phyloP scores from a whole-genome alignment of 805 yeast species.

The Saccharomycopsis fibuligera region DNA sequence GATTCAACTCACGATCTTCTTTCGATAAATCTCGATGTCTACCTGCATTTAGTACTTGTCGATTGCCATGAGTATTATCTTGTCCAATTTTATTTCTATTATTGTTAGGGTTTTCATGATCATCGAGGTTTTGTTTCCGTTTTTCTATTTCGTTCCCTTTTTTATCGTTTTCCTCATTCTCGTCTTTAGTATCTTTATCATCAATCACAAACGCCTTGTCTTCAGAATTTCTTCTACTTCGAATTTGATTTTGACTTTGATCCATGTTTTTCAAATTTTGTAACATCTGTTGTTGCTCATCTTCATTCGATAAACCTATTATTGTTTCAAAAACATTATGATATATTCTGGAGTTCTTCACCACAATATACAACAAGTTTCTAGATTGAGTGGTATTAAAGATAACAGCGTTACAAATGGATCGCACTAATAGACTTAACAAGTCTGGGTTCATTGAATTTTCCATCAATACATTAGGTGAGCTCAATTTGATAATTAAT shows the following conservation, averaged over 20 bases:
- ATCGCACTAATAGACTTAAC: slow-evolving; percentile 51
- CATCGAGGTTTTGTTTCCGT: not conserved
- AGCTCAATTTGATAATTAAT: slow-evolving; percentile 34
- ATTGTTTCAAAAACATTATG: slow-evolving; percentile 27
- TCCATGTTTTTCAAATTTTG: not conserved
- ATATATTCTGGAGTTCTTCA: slow-evolving; percentile 36
- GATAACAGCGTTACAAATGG: slow-evolving; percentile 47
- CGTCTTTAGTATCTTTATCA: slow-evolving; percentile 12
- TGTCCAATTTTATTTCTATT: not conserved
- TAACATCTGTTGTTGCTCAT: not conserved
- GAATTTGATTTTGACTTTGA: too few species aligned
- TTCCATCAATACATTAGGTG: slow-evolving; percentile 32
- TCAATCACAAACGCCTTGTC: not conserved
- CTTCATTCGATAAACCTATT: slow-evolving; percentile 7
- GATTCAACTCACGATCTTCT: slow-evolving; percentile 30
- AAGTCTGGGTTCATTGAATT: slow-evolving; percentile 44
- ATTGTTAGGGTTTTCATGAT: not conserved
- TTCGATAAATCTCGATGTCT: slow-evolving; percentile 5
- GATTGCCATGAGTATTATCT: not conserved
- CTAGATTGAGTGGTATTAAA: slow-evolving; percentile 45
- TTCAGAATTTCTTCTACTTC: not conserved
- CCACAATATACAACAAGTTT: slow-evolving; percentile 45
- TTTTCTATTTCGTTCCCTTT: not conserved
- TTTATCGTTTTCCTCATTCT: slow-evolving; percentile 12
- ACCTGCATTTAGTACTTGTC: too few species aligned